Percentiles rank a stretch among this genome's conserved stretches.
Conservation (phyloP, 148 eudicot species). For the Vaccinium myrtillus region DNA sequence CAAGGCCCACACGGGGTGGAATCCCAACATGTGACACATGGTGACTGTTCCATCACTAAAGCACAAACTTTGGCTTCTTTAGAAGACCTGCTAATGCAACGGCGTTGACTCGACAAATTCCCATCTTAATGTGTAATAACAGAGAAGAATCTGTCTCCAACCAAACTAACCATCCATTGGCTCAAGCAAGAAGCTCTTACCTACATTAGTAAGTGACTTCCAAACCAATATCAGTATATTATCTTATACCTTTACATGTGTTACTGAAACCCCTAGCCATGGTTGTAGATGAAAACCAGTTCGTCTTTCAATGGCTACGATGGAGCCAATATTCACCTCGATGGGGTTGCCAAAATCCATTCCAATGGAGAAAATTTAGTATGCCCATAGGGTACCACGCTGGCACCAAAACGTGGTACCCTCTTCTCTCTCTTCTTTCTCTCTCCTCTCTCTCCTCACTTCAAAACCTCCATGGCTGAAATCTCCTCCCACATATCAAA, state of each 20-base stretch:
- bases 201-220: not conserved
- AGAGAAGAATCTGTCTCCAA: not conserved
- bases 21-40: no score
- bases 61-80: not conserved
- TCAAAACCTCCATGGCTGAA: no score
- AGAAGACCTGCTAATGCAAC: not conserved
- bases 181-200: not conserved
- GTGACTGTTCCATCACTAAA: no score
- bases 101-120: not conserved
- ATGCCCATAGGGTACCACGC: no score
- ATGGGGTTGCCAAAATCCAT: constrained; percentile 20
- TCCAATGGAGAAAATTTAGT: no score
- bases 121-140: not conserved
- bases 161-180: not conserved
- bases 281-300: not conserved
- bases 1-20: no score
- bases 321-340: constrained; percentile 25
- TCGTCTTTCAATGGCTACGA: constrained; percentile 10
- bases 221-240: not conserved
- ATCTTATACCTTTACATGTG: not conserved
- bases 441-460: no score
- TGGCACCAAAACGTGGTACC: no score
- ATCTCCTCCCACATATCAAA: no score
- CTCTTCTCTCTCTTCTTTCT: no score
- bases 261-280: not conserved